Evolutionary conservation across 1,284 basidiomycete genomes (phyloP), one percentile per base, ranked within the genome.

Genomic region (Sporisorium scitamineum): DNA sequence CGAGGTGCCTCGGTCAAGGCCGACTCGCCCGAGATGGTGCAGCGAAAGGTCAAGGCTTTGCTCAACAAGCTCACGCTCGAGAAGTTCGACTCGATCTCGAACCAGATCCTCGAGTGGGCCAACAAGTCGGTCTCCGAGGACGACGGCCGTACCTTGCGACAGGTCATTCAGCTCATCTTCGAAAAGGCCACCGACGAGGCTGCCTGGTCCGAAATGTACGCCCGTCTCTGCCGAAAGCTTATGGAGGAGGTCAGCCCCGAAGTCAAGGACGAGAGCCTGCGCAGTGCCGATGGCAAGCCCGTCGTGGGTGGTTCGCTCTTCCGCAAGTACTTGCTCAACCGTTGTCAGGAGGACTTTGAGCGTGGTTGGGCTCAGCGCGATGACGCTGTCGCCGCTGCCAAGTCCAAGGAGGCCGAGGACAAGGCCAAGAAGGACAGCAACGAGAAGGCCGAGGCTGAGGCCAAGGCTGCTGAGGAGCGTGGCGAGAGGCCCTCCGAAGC

Each of bases 61-160:
- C 91, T 99, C 83, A 98, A 98, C 90, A 97, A 96, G 88, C 90
- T 98, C 54, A 96, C 95, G 1, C 92, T 95, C 90, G 94, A 97
- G 88, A 94, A 93, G 85, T 98, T 98, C 88, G 94, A 96, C 80
- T 92, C 93, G 8, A 97, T 98, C 82, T 95, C 93, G 6, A 90
- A 92, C 81, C 94, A 97, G 87, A 94, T 97, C 83, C 92, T 97
- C 76, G 88, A 89, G 20, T 97, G 93, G 93, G 95, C 94, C 48
- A 97, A 98, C 90, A 94, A 91, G 88, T 94, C 93, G 8, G 91
- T 92, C 87, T 90, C 91, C 78, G 95, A 99, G 89, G 93, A 90
- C 84, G 94, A 98, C 84, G 95, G 95, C 4, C 90, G 93, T 70
- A 97, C 95, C 1, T 90, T 98, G 80, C 94, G 95, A 79, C 93